Evolutionary conservation across 2,329 filamentous ascomycete species (phyloP).

Genomic region (Hawksworthiomyces lignivorus): DNA sequence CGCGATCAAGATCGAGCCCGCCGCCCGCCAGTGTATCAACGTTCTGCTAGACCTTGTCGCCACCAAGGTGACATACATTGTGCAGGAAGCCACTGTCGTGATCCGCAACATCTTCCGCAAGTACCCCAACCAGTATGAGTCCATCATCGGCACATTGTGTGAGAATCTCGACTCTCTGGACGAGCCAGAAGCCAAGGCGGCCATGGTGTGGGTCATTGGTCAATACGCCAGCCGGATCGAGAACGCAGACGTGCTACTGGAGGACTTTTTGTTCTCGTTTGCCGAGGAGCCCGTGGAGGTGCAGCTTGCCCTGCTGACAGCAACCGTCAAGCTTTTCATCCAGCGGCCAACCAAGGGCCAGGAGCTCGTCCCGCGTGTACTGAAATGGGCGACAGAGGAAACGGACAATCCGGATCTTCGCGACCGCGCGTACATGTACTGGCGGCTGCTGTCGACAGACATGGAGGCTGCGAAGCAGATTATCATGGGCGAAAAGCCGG

Average conservation of each 20-base stretch:
- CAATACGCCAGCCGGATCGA: conserved; percentile 97
- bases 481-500: conserved; percentile 95
- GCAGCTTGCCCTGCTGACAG: conserved; percentile 86
- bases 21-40: conserved; percentile 84
- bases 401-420: conserved; percentile 97
- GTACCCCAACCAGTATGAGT: conserved; percentile 98
- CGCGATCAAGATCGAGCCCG: conserved; percentile 97
- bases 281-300: conserved; percentile 93
- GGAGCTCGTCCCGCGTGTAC: conserved; percentile 82
- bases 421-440: conserved; percentile 98
- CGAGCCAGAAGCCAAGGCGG: conserved; percentile 94
- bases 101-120: conserved; percentile 99
- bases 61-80: conserved; percentile 98
- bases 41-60: conserved; percentile 86
- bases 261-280: conserved; percentile 93
- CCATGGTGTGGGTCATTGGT: conserved; percentile 99
- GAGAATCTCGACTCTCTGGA: conserved; percentile 94
- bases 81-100: conserved; percentile 96
- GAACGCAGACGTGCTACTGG: conserved; percentile 86
- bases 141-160: conserved; percentile 90
- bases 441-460: conserved; percentile 89
- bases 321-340: conserved; percentile 96
- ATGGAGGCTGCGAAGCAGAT: conserved; percentile 78
- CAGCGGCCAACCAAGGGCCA: conserved; percentile 93
- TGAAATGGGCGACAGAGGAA: conserved; percentile 98